Evolutionary conservation across 2,329 filamentous ascomycete genomes (phyloP).

Genomic region (Saccharata proteae): DNA sequence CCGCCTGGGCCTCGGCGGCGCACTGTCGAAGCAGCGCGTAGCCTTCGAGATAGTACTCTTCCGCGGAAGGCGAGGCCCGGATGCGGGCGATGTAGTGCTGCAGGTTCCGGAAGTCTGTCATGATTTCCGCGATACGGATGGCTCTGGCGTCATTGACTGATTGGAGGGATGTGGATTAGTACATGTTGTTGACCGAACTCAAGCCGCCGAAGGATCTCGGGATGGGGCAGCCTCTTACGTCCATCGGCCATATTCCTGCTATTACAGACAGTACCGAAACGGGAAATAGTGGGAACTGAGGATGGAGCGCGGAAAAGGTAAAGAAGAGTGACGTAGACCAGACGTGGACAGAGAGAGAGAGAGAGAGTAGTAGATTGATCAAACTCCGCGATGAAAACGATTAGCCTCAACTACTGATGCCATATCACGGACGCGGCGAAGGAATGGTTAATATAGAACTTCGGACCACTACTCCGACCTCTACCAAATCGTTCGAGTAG

Average conservation of each 20-base stretch:
- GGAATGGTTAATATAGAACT: too few species aligned
- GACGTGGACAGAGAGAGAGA: background rate
- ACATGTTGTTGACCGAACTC: background rate
- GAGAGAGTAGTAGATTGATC: background rate
- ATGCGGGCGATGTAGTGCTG: slow-evolving; percentile 47
- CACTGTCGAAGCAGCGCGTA: slow-evolving; percentile 47
- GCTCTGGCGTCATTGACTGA: slow-evolving; percentile 53
- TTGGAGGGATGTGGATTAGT: background rate
- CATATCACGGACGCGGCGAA: too few species aligned
- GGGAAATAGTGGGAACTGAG: slow-evolving; percentile 6
- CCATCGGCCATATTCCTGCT: slow-evolving; percentile 46
- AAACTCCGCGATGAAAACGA: too few species aligned
- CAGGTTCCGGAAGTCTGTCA: slow-evolving; percentile 51
- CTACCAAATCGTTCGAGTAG: too few species aligned
- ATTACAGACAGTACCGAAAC: too few species aligned
- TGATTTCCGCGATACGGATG: slow-evolving; percentile 49
- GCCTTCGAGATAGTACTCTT: slow-evolving; percentile 47
- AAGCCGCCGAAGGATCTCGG: background rate
- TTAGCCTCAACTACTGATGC: too few species aligned
- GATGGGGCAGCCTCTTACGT: slow-evolving; percentile 30
- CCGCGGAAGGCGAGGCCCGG: slow-evolving; percentile 37
- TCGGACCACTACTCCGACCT: too few species aligned
- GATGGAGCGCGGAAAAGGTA: slow-evolving; percentile 8
- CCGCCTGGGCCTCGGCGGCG: slow-evolving; percentile 39
- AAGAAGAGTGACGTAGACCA: too few species aligned